These are phyloP conservation scores for Alternaria solani DNA, from an alignment of 2,329 filamentous ascomycete species.

Conservation along the genomic window DNA sequence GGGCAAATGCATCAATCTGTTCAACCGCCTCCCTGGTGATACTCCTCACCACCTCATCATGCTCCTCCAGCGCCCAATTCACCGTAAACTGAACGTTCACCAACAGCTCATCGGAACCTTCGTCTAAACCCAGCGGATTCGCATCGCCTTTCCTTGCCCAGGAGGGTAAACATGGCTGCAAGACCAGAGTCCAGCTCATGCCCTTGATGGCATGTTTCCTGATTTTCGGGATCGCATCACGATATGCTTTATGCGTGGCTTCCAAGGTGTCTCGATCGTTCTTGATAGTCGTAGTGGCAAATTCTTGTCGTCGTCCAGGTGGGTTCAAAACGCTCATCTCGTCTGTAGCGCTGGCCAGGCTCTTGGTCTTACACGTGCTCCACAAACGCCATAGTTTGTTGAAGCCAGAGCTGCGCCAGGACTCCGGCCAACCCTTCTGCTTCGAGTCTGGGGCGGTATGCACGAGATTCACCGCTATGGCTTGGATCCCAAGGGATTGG, in stretches of 20 bases:
- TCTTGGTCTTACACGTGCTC: conserved; percentile 46
- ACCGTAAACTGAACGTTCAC: conserved; percentile 47
- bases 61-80: conserved; percentile 38
- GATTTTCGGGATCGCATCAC: conserved; percentile 35
- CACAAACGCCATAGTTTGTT: conserved; percentile 43
- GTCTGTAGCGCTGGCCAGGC: conserved; percentile 44
- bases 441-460: conserved; percentile 47
- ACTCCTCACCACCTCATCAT: conserved; percentile 40
- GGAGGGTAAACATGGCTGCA: conserved; percentile 27
- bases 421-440: conserved; percentile 40
- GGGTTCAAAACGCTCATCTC: conserved; percentile 39
- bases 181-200: conserved; percentile 45
- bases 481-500: conserved; percentile 64
- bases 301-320: conserved; percentile 34
- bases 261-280: conserved; percentile 45
- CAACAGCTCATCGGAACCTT: conserved; percentile 33
- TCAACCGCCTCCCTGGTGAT: conserved; percentile 39
- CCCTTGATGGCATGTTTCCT: conserved; percentile 32
- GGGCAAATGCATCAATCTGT: conserved; percentile 44
- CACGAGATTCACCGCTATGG: conserved; percentile 54
- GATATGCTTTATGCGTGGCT: conserved; percentile 39
- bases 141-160: conserved; percentile 26
- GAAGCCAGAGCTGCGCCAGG: conserved; percentile 45
- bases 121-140: conserved; percentile 23
- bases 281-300: conserved; percentile 49